Conservation (phyloP, 176 grass and related monocot species). For the Aegilops tauschii region DNA sequence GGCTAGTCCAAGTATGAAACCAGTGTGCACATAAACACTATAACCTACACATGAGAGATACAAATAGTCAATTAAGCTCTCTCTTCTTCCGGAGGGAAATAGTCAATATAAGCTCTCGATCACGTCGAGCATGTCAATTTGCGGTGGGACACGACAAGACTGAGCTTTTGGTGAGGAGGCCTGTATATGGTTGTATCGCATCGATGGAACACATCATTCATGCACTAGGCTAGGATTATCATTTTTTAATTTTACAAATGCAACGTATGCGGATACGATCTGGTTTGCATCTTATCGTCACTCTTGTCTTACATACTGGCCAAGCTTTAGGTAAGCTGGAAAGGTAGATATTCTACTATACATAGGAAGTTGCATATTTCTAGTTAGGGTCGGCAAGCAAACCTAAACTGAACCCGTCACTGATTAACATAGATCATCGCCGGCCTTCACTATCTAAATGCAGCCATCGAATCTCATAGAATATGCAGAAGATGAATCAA, state of each 20-base stretch:
- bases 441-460: conserved; percentile 14
- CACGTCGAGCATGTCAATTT: neutral
- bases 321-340: neutral
- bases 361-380: neutral
- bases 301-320: neutral
- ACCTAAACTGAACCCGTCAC: neutral
- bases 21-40: too few relatives aligned
- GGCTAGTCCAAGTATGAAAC: too few relatives aligned
- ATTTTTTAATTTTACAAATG: neutral
- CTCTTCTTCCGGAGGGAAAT: too few relatives aligned
- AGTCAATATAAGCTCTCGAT: neutral
- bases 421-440: neutral
- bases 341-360: neutral
- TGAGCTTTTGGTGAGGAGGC: neutral
- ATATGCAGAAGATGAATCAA: neutral
- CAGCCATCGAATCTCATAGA: neutral
- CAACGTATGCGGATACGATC: neutral
- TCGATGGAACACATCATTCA: neutral
- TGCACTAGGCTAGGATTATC: neutral
- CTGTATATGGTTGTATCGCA: neutral
- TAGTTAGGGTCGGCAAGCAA: neutral
- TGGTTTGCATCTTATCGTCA: neutral
- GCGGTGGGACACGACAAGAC: neutral
- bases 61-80: too few relatives aligned
- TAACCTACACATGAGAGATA: too few relatives aligned